Percentiles rank a stretch among this genome's conserved stretches.
Conservation (phyloP, 345 rosid species). For the Moricandia moricandioides region DNA sequence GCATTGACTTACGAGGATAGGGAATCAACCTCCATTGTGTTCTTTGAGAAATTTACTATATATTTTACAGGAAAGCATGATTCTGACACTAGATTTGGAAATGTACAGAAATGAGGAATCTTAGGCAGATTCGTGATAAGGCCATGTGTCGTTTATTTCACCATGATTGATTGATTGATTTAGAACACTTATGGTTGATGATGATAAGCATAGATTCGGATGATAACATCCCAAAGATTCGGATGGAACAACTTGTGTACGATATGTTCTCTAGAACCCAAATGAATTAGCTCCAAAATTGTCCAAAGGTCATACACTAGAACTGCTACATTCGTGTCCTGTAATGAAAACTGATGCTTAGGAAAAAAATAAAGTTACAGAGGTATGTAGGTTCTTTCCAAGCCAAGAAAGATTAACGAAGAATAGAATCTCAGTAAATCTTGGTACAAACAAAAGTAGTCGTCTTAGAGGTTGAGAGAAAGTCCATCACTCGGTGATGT, state of each 20-base stretch:
- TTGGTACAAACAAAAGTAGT: constrained; percentile 28
- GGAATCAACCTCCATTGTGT: constrained; percentile 9
- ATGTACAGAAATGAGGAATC: constrained; percentile 21
- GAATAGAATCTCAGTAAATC: background rate
- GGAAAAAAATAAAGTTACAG: constrained; percentile 22
- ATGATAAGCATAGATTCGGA: constrained; percentile 27
- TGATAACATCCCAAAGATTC: constrained; percentile 13
- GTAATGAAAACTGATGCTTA: constrained; percentile 16
- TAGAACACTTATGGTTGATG: constrained; percentile 16
- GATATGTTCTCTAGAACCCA: constrained; percentile 8
- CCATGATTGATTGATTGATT: constrained; percentile 20
- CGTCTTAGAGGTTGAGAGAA: constrained; percentile 9
- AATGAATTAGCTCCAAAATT: constrained; percentile 17
- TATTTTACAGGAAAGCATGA: constrained; percentile 14
- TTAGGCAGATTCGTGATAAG: constrained; percentile 31
- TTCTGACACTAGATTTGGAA: constrained; percentile 31
- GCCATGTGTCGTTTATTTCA: constrained; percentile 27
- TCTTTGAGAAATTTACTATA: background rate
- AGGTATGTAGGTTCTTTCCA: background rate
- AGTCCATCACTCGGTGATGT: background rate
- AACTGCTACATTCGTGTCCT: background rate
- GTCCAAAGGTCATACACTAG: constrained; percentile 30
- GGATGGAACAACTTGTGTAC: constrained; percentile 14
- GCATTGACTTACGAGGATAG: constrained; percentile 7
- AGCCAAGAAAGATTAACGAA: background rate